phyloP scores from a whole-genome alignment of 768 basidiomycete species.

The Royoungia palumana region DNA sequence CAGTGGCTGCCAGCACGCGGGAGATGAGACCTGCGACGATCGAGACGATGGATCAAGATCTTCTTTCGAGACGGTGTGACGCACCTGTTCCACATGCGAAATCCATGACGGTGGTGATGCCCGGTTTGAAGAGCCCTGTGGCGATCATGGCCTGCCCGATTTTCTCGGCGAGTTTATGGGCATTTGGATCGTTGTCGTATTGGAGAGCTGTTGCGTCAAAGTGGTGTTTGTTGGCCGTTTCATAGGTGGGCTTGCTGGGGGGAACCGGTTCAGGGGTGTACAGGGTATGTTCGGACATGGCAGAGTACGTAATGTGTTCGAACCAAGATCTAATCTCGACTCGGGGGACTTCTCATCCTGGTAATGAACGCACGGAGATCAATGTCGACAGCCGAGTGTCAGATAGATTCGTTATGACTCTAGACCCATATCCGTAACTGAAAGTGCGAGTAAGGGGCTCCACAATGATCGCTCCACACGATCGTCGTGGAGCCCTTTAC shows the following conservation, averaged over 20 bases:
- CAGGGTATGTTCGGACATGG: too few relatives aligned
- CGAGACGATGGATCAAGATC: background rate
- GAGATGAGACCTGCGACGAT: slow-evolving; percentile 54
- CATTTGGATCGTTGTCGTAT: slow-evolving; percentile 25
- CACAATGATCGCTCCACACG: too few relatives aligned
- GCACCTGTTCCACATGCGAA: slow-evolving; percentile 70
- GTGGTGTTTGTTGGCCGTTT: slow-evolving; percentile 23
- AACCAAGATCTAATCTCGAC: too few relatives aligned
- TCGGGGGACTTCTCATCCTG: too few relatives aligned
- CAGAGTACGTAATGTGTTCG: too few relatives aligned
- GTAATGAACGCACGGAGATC: too few relatives aligned
- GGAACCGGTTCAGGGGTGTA: too few relatives aligned
- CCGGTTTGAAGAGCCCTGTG: slow-evolving; percentile 49
- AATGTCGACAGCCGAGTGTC: too few relatives aligned
- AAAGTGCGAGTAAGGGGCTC: too few relatives aligned
- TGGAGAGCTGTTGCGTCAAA: slow-evolving; percentile 25
- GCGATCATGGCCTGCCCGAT: slow-evolving; percentile 29
- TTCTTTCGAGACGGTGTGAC: background rate
- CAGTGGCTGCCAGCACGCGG: slow-evolving; percentile 53
- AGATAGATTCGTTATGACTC: too few relatives aligned
- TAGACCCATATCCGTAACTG: too few relatives aligned
- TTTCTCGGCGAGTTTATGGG: slow-evolving; percentile 18
- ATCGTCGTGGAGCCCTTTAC: too few relatives aligned
- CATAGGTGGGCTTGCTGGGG: slow-evolving; percentile 1
- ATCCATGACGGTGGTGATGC: slow-evolving; percentile 60